Percentiles rank a stretch among this genome's conserved stretches.
Evolutionary conservation across 2,329 filamentous ascomycete species (phyloP).

Genomic region (Fusarium compactum): DNA sequence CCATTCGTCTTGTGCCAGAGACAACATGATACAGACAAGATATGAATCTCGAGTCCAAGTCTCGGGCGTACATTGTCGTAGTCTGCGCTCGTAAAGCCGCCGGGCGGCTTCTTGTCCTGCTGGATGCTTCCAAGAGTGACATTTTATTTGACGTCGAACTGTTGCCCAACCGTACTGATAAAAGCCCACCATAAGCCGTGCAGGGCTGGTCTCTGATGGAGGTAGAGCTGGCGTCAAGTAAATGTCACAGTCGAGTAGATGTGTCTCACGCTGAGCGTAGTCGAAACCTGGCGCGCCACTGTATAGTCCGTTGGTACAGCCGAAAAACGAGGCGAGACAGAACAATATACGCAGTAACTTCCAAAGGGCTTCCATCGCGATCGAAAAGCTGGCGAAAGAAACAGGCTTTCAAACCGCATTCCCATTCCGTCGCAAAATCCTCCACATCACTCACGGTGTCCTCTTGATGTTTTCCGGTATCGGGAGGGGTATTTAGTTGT

Average conservation of each 20-base stretch:
- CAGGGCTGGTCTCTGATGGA: neutral
- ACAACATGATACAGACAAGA: neutral
- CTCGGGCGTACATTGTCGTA: neutral
- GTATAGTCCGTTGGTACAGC: neutral
- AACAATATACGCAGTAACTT: neutral
- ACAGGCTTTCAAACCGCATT: neutral
- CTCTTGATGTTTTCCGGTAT: neutral
- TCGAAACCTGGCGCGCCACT: neutral
- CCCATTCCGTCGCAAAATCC: neutral
- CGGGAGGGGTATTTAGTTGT: fast-evolving
- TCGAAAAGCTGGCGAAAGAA: neutral
- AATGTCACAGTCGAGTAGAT: neutral
- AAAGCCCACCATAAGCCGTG: neutral
- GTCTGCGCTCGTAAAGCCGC: neutral
- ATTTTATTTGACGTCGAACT: neutral
- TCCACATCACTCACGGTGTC: neutral
- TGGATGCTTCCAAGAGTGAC: fast-evolving
- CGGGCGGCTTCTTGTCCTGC: neutral
- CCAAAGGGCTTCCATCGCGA: neutral
- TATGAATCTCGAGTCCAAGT: neutral
- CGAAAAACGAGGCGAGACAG: neutral
- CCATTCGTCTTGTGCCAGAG: neutral
- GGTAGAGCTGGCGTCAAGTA: neutral
- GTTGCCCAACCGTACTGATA: fast-evolving
- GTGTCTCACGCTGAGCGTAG: neutral